These are phyloP conservation scores for Ceratobasidium sp. DNA, from an alignment of 1,284 basidiomycete genomes.

Conservation along the genomic window DNA sequence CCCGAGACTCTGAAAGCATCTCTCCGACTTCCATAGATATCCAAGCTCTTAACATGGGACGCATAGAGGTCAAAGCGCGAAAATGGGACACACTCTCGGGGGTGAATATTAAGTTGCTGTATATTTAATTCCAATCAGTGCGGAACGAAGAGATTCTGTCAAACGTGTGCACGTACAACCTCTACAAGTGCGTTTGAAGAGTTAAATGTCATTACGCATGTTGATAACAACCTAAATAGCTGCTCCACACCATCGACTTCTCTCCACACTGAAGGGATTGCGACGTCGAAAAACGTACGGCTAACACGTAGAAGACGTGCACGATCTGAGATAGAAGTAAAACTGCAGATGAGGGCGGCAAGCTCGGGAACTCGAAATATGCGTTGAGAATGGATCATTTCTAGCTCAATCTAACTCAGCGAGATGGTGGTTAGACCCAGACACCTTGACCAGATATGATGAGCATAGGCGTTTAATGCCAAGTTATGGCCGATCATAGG, in stretches of 20 bases:
- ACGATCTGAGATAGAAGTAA: neutral
- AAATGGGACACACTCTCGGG: neutral
- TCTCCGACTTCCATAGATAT: neutral
- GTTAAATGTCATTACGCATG: neutral
- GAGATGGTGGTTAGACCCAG: no score
- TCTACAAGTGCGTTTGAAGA: no score
- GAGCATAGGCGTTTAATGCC: no score
- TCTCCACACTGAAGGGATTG: neutral
- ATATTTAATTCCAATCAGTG: no score
- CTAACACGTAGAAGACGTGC: neutral
- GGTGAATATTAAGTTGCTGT: no score
- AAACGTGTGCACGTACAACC: no score
- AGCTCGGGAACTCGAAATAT: neutral
- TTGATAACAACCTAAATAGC: neutral
- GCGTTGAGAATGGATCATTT: neutral
- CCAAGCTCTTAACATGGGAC: conserved; percentile 2
- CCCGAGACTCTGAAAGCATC: neutral
- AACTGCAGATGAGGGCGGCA: neutral
- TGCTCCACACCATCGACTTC: neutral
- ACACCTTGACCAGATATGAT: no score
- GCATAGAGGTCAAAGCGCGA: conserved; percentile 19
- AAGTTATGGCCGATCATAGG: no score
- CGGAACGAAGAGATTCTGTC: no score
- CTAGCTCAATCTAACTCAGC: no score
- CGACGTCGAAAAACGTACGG: neutral